These are phyloP conservation scores for Penicillium roqueforti DNA, from an alignment of 495 filamentous ascomycete species.

Conservation along the genomic window DNA sequence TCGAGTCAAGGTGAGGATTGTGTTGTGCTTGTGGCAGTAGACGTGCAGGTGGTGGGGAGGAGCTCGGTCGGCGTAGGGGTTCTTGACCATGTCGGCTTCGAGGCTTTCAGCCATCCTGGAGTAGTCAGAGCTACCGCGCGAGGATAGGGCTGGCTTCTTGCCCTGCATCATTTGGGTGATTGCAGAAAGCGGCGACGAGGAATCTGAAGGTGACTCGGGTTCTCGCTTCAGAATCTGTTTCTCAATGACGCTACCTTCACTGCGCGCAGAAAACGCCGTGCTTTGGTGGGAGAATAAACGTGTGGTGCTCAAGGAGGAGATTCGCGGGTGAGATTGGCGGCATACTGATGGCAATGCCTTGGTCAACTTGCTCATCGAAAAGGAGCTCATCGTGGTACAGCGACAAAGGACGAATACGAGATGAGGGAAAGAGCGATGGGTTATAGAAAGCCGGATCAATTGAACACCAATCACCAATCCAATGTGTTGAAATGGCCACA, in stretches of 20 bases:
- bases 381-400: conserved; percentile 34
- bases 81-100: conserved; percentile 38
- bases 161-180: conserved; percentile 36
- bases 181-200: conserved; percentile 28
- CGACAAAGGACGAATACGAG: background rate
- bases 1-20: conserved; percentile 79
- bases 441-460: background rate
- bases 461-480: conserved; percentile 1
- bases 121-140: conserved; percentile 27
- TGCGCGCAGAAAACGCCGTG: conserved; percentile 2
- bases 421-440: background rate
- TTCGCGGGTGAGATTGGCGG: conserved; percentile 28
- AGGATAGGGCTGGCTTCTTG: conserved; percentile 8
- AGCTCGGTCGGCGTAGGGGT: conserved; percentile 35
- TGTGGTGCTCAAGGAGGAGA: conserved; percentile 11
- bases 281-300: conserved; percentile 26
- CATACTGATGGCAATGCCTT: conserved; percentile 35
- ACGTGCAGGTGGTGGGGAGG: conserved; percentile 81
- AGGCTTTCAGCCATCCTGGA: conserved; percentile 32
- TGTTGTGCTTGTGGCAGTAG: conserved; percentile 85
- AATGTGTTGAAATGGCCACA: conserved; percentile 1
- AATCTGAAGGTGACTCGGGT: conserved; percentile 9
- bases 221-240: conserved; percentile 30
- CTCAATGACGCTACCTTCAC: conserved; percentile 25
- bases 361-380: conserved; percentile 32